A percentile compares a stretch with the other conserved stretches of the same genome.
Conservation (phyloP, 2,329 filamentous ascomycete species). For the Elsinoe perseae region DNA sequence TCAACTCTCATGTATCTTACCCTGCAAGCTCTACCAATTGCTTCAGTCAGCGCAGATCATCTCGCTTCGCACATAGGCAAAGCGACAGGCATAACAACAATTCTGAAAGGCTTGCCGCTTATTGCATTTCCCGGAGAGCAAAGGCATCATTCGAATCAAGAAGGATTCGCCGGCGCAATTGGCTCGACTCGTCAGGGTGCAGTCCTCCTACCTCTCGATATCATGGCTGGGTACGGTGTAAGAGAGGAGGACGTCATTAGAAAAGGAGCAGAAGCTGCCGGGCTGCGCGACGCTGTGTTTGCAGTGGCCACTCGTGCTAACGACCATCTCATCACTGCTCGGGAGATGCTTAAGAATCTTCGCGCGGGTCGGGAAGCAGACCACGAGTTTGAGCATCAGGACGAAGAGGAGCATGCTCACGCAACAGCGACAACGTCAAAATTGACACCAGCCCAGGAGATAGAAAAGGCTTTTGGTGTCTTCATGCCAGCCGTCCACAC, state of each 20-base stretch:
- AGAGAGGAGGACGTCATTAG: conserved; percentile 86
- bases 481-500: conserved; percentile 74
- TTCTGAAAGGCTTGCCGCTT: conserved; percentile 79
- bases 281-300: conserved; percentile 84
- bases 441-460: conserved; percentile 41
- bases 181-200: conserved; percentile 49
- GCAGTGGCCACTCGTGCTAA: conserved; percentile 86
- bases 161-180: conserved; percentile 32
- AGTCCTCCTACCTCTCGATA: conserved; percentile 75
- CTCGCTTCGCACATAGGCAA: conserved; percentile 93
- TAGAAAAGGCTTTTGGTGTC: conserved; percentile 66
- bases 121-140: conserved; percentile 68
- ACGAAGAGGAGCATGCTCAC: conserved; percentile 61
- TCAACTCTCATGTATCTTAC: conserved; percentile 86
- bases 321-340: conserved; percentile 87
- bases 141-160: conserved; percentile 47
- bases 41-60: conserved; percentile 81
- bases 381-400: conserved; percentile 82
- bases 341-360: conserved; percentile 81
- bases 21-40: conserved; percentile 68
- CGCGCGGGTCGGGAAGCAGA: conserved; percentile 65
- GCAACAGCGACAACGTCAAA: conserved; percentile 17
- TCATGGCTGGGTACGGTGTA: conserved; percentile 76
- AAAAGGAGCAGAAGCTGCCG: conserved; percentile 66
- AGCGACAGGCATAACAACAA: conserved; percentile 76